These are phyloP conservation scores for Garcia nutans DNA, from an alignment of 345 rosid species.

Conservation along the genomic window DNA sequence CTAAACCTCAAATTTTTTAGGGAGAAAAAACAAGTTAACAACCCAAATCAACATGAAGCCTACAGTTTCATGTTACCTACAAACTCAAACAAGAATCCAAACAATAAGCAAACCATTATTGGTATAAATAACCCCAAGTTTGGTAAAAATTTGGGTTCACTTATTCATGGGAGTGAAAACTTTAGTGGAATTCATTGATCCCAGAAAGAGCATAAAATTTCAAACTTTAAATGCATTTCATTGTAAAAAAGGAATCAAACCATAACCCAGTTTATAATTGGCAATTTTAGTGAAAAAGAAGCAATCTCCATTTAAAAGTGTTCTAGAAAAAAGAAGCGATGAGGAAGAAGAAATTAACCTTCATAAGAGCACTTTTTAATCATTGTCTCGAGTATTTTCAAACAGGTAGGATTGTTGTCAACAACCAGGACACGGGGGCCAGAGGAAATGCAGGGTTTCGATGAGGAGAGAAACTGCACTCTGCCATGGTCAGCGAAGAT, in stretches of 20 bases:
- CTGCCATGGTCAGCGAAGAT: slow-evolving; percentile 32
- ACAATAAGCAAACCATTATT: too few relatives aligned
- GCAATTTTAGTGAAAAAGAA: slow-evolving; percentile 6
- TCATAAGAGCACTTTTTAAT: slow-evolving; percentile 89
- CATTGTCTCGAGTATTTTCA: slow-evolving; percentile 96
- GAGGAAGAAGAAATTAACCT: slow-evolving; percentile 45
- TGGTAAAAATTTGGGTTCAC: too few relatives aligned
- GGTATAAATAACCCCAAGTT: too few relatives aligned
- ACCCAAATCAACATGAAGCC: neutral
- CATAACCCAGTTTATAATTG: slow-evolving; percentile 3
- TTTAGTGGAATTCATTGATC: too few relatives aligned
- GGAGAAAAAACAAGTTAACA: too few relatives aligned
- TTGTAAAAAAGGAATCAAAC: too few relatives aligned
- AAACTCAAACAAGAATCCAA: neutral
- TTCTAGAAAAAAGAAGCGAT: neutral
- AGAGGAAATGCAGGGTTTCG: slow-evolving; percentile 56
- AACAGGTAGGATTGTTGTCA: slow-evolving; percentile 89
- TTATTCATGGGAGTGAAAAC: too few relatives aligned
- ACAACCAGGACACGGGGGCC: slow-evolving; percentile 98
- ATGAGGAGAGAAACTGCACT: slow-evolving; percentile 67
- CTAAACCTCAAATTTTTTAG: too few relatives aligned
- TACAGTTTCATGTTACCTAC: slow-evolving; percentile 3
- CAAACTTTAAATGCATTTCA: neutral
- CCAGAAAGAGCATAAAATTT: neutral
- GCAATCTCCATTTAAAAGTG: neutral